A percentile compares a stretch with the other conserved stretches of the same genome.
phyloP scores from a whole-genome alignment of 768 basidiomycete genomes.

The Clitopilus hobsonii region DNA sequence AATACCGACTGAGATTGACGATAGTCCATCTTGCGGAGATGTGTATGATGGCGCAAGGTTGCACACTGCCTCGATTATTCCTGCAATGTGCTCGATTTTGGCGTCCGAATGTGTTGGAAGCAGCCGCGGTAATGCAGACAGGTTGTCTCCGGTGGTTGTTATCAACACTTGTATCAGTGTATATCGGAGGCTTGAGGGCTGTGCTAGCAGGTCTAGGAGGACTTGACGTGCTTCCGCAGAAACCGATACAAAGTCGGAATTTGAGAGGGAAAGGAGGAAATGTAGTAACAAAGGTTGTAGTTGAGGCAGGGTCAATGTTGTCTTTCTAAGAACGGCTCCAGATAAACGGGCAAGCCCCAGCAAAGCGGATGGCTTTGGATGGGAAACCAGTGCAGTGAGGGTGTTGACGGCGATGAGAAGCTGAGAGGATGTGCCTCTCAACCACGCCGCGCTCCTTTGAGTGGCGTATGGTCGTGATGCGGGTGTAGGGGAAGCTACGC shows the following conservation, averaged over 20 bases:
- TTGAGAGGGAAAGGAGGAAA: slow-evolving; percentile 69
- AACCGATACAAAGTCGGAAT: slow-evolving; percentile 52
- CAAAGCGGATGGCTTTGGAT: slow-evolving; percentile 67
- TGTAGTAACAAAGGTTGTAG: slow-evolving; percentile 65
- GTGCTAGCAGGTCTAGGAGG: slow-evolving; percentile 41
- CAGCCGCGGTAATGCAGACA: slow-evolving; percentile 68
- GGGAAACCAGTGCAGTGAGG: slow-evolving; percentile 64
- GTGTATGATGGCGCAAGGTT: slow-evolving; percentile 29
- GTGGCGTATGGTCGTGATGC: slow-evolving; percentile 40
- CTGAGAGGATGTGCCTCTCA: slow-evolving; percentile 77
- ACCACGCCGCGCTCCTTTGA: slow-evolving; percentile 70
- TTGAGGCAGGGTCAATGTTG: slow-evolving; percentile 61
- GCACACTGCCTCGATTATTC: slow-evolving; percentile 70
- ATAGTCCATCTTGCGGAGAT: slow-evolving; percentile 20
- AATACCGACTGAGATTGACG: slow-evolving; percentile 47
- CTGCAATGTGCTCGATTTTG: slow-evolving; percentile 66
- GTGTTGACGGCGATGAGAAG: slow-evolving; percentile 79
- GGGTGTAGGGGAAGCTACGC: slow-evolving; percentile 12
- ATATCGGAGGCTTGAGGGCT: slow-evolving; percentile 35
- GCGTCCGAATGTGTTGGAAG: slow-evolving; percentile 66
- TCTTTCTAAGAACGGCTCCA: slow-evolving; percentile 43
- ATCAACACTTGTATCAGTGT: slow-evolving; percentile 53
- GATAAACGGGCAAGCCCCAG: slow-evolving; percentile 55
- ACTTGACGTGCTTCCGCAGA: slow-evolving; percentile 39
- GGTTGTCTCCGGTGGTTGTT: slow-evolving; percentile 56